Conservation (phyloP, 129 eudicot species). For the Chrysanthemum seticuspe region DNA sequence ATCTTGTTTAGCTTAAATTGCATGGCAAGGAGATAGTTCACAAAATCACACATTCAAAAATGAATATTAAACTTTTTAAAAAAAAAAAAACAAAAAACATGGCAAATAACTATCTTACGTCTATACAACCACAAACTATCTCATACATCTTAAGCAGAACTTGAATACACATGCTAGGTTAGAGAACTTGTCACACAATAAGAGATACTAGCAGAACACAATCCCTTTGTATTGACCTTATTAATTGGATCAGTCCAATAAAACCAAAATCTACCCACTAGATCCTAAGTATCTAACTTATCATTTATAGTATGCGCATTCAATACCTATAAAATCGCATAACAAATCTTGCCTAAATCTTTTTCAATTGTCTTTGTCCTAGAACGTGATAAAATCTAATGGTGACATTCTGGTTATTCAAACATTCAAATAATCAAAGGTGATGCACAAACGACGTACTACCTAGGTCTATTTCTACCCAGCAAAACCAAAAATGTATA, state of each 20-base stretch:
- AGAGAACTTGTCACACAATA: too few species aligned
- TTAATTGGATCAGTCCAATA: slow-evolving; percentile 3
- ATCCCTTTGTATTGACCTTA: background rate
- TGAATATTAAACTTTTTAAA: background rate
- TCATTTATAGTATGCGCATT: slow-evolving; percentile 8
- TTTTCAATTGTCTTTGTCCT: slow-evolving; percentile 23
- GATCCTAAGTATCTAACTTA: slow-evolving; percentile 9
- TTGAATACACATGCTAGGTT: too few species aligned
- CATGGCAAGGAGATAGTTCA: too few species aligned
- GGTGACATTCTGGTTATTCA: slow-evolving; percentile 12
- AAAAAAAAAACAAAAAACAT: too few species aligned
- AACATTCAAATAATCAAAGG: background rate
- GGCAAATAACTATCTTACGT: too few species aligned
- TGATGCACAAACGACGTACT: background rate
- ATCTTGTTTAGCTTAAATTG: too few species aligned
- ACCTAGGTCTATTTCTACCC: too few species aligned
- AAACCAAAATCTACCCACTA: slow-evolving; percentile 20
- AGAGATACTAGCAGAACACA: too few species aligned
- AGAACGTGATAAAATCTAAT: background rate
- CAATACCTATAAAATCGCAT: slow-evolving; percentile 18
- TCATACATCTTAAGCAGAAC: too few species aligned
- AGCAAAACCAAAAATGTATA: too few species aligned
- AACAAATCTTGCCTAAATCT: slow-evolving; percentile 29
- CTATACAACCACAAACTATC: too few species aligned
- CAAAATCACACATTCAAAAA: background rate